Evolutionary conservation across 2,329 filamentous ascomycete genomes (phyloP).

Genomic region (Colletotrichum chrysophilum): DNA sequence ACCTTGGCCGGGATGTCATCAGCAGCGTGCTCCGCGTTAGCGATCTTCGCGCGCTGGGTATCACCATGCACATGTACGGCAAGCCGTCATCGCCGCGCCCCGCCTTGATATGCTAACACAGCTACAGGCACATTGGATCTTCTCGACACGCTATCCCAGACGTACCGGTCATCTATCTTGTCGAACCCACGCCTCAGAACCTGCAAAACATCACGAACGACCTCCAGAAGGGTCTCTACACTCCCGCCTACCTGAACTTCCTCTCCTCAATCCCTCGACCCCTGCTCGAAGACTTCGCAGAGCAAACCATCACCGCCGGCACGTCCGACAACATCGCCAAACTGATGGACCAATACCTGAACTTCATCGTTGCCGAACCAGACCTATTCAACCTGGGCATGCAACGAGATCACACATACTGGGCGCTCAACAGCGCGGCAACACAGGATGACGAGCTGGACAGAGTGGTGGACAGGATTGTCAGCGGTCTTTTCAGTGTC

Average conservation of each 20-base stretch:
- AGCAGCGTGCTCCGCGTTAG: slow-evolving; percentile 95
- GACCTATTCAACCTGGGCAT: slow-evolving; percentile 95
- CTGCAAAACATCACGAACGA: slow-evolving; percentile 84
- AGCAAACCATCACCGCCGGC: slow-evolving; percentile 81
- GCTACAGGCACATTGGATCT: slow-evolving; percentile 75
- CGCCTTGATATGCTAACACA: slow-evolving; percentile 26
- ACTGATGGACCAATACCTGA: slow-evolving; percentile 95
- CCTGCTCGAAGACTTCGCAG: slow-evolving; percentile 91
- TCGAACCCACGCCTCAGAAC: slow-evolving; percentile 86
- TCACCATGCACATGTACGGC: slow-evolving; percentile 89
- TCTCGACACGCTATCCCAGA: slow-evolving; percentile 91
- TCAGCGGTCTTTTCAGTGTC: slow-evolving; percentile 96
- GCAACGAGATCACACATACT: slow-evolving; percentile 82
- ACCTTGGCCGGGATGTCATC: slow-evolving; percentile 89
- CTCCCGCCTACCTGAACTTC: slow-evolving; percentile 96
- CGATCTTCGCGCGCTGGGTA: slow-evolving; percentile 90
- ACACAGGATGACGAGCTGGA: slow-evolving; percentile 92
- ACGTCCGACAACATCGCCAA: slow-evolving; percentile 91
- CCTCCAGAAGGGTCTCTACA: slow-evolving; percentile 85
- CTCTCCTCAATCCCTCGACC: slow-evolving; percentile 90
- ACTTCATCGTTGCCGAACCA: slow-evolving; percentile 95
- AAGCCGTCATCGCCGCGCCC: neutral
- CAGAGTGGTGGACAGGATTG: slow-evolving; percentile 84
- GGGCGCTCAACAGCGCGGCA: slow-evolving; percentile 92
- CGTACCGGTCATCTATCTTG: slow-evolving; percentile 94